Evolutionary conservation across 2,329 filamentous ascomycete species (phyloP), one percentile per base, ranked within the genome.

Genomic region (Claviceps spartinae): DNA sequence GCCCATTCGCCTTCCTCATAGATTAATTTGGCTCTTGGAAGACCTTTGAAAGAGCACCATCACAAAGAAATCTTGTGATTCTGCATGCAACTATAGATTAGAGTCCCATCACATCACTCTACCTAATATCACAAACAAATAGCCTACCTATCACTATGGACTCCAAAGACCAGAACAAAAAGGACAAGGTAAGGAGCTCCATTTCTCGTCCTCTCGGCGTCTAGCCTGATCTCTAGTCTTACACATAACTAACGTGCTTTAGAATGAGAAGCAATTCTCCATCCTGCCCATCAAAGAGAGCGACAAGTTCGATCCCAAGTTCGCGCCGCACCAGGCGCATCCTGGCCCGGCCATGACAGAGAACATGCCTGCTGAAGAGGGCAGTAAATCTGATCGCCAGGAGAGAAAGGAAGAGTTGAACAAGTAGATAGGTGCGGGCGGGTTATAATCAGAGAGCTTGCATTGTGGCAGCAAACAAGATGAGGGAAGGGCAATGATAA

Each of bases 391-490:
- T 64, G 84, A 88, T 61, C 77, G 83, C 51, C 71, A 75, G 61
- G 80, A 76, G 13, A 82, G 79, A 65, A 81, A 80, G 55, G 71
- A 81, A 63, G 79, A 78, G 61, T 60, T 88, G 65, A 87, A 87
- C 72, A 80, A 84, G 62, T 58, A 59, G 55, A 41, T 9, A n/a
- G 6, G 36, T 9, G 11, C n/a, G 8, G 8, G 26, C 6, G 4
- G 18, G 41, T 3, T 13, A 24, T 3, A 26, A 13, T 16, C 42
- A 24, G 16, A 8, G 13, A 16, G 8, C 14, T 16, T 3, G 5
- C 38, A 40, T 30, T 30, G 38, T 8, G 38, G 16, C 38, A 18
- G 38, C 5, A n/a, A 40, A 40, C 5, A 40, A 16, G 38, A 11
- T 30, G 16, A 40, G 38, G 38, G 40, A 20, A 8, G 40, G 11